Percentiles rank a stretch among this genome's conserved stretches.
These are phyloP conservation scores for Cyanophora paradoxa DNA, from an alignment of 78 protist species.

Conservation along the genomic window DNA sequence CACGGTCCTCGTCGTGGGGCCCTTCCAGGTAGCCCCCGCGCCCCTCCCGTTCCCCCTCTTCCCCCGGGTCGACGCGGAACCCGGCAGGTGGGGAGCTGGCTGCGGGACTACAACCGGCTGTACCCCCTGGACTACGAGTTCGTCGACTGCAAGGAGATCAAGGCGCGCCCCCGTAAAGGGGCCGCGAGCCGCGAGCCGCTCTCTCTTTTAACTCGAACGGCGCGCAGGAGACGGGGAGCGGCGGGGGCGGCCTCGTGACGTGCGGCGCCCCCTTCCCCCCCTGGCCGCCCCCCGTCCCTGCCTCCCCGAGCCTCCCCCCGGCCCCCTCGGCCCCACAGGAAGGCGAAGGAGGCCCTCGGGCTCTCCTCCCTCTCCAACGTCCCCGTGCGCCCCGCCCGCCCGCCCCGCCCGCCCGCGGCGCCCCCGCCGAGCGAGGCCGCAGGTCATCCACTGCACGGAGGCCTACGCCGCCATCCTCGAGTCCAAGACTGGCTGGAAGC, in stretches of 20 bases:
- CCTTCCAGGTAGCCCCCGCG: too few species aligned
- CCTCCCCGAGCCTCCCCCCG: too few species aligned
- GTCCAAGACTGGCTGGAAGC: constrained; percentile 29
- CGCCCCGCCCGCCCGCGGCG: too few species aligned
- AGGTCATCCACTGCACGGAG: constrained; percentile 42
- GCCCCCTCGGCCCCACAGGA: too few species aligned
- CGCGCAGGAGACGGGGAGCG: too few species aligned
- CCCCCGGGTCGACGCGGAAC: neutral
- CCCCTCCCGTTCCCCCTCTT: neutral
- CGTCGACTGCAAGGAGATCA: neutral
- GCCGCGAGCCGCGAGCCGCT: neutral
- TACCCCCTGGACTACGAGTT: neutral
- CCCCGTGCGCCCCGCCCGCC: too few species aligned
- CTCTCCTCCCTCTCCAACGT: constrained; percentile 1
- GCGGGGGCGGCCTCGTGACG: too few species aligned
- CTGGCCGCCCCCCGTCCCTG: too few species aligned
- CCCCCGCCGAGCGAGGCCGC: too few species aligned
- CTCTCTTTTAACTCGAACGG: too few species aligned
- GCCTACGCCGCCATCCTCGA: constrained; percentile 50
- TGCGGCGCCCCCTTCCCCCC: too few species aligned
- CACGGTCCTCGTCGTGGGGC: neutral
- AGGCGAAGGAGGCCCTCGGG: constrained; percentile 2
- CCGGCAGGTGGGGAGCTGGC: constrained; percentile 1
- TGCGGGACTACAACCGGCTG: neutral
- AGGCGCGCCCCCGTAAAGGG: neutral